phyloP scores from a whole-genome alignment of 164 flowering plant genomes.

The Vitis rupestris region DNA sequence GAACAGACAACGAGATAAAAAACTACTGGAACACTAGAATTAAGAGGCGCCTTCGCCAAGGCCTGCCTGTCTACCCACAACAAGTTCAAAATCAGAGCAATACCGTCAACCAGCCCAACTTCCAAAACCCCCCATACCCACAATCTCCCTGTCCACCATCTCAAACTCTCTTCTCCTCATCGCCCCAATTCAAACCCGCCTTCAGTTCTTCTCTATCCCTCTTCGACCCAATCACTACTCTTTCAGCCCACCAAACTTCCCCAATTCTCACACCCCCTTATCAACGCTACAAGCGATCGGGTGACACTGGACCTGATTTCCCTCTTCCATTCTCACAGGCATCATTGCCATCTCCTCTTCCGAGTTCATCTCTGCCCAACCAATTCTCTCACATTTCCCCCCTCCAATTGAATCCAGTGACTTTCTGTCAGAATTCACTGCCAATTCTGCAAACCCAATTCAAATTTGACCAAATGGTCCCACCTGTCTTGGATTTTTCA shows the following conservation, averaged over 20 bases:
- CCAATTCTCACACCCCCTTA: conserved; percentile 9
- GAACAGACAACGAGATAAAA: conserved; percentile 59
- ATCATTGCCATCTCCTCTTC: conserved; percentile 9
- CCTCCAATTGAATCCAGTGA: conserved; percentile 16
- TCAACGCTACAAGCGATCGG: conserved; percentile 20
- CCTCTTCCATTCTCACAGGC: conserved; percentile 13
- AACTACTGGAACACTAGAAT: conserved; percentile 34
- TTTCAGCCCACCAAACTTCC: conserved; percentile 7
- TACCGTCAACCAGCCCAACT: conserved; percentile 6
- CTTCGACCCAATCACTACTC: conserved; percentile 21
- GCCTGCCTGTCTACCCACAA: conserved; percentile 52
- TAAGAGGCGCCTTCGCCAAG: conserved; percentile 50
- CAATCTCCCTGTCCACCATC: conserved; percentile 7
- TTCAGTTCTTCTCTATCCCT: conserved; percentile 19
- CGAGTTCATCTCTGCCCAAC: conserved; percentile 9
- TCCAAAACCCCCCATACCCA: neutral
- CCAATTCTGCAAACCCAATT: conserved; percentile 11
- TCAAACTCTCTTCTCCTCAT: conserved; percentile 4
- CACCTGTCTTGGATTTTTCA: conserved; percentile 8
- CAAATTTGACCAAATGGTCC: neutral
- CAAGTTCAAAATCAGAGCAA: conserved; percentile 31
- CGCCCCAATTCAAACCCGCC: conserved; percentile 15
- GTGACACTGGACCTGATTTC: conserved; percentile 8
- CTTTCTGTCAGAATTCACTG: conserved; percentile 14
- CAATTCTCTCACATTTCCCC: conserved; percentile 9